phyloP scores from a whole-genome alignment of 768 basidiomycete genomes.

The Coprinopsis marcescibilis region DNA sequence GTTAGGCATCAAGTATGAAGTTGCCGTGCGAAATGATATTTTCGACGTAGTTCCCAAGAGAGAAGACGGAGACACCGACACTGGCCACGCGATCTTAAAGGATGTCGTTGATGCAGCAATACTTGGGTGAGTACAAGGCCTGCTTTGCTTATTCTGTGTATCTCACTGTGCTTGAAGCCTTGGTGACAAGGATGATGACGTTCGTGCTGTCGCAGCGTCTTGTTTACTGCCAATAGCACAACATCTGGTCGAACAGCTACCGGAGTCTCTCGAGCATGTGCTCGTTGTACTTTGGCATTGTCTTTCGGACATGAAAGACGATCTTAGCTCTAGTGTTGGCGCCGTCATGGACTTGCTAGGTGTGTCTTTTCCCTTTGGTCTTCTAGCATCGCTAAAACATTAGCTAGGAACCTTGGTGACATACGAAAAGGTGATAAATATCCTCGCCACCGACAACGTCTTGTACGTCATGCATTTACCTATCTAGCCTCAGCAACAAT shows the following conservation, averaged over 20 bases:
- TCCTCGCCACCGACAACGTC: conserved; percentile 60
- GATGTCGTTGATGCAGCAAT: conserved; percentile 89
- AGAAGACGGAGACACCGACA: conserved; percentile 30
- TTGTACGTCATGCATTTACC: conserved; percentile 51
- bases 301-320: conserved; percentile 90
- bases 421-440: conserved; percentile 69
- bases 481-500: not conserved
- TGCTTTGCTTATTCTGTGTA: not conserved
- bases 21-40: conserved; percentile 86
- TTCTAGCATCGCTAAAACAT: conserved; percentile 5
- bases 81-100: conserved; percentile 55
- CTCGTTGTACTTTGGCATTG: conserved; percentile 88
- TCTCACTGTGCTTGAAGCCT: conserved; percentile 43
- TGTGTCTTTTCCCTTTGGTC: conserved; percentile 25
- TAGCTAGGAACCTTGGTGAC: conserved; percentile 72
- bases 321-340: conserved; percentile 92
- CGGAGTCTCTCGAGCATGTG: conserved; percentile 65
- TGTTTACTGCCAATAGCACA: conserved; percentile 85
- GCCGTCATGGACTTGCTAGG: conserved; percentile 98
- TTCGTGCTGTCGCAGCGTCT: conserved; percentile 89
- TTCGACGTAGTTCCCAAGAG: conserved; percentile 43
- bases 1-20: conserved; percentile 95
- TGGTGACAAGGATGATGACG: conserved; percentile 90
- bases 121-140: conserved; percentile 58
- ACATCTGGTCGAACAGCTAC: conserved; percentile 70